Evolutionary conservation across 2,329 filamentous ascomycete genomes (phyloP), one percentile per base, ranked within the genome.

Genomic region (Sordariomycetes sp.): DNA sequence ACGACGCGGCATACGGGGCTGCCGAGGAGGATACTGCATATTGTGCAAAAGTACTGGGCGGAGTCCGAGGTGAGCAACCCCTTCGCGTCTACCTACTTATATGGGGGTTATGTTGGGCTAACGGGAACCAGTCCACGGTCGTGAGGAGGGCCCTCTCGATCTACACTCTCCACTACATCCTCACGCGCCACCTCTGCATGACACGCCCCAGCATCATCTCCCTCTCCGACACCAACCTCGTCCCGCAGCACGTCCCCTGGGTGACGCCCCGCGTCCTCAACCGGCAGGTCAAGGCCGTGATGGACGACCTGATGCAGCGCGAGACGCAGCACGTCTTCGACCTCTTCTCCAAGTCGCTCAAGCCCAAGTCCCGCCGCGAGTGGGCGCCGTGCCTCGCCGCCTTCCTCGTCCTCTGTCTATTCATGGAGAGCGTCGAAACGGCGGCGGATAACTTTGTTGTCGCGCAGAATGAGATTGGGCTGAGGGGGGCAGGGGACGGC

Each of bases 331-430:
- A 68, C 52, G 70, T 82, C 20, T 82, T 81, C 62, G 74, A 79
- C 45, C 67, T 71, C 60, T 80, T 82, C 64, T 71, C 73, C 60
- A 74, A 74, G 60, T 74, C 74, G 32, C 73, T 82, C 50, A 81
- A 81, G 65, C 75, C 75, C 20, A 80, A 79, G 65, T 71, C 73
- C 51, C 72, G 76, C 22, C 67, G 67, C 48, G 76, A 79, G 60
- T 82, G 79, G 78, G 78, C 77, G 39, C 77, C 79, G 1, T 82
- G 79, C 63, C 68, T 79, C 17, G 79, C 77, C 1, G 73, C 79
- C 0, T 82, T 82, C 62, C 66, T 82, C 12, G 74, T 80, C 3
- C 71, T 82, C 34, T 81, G 78, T 61, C 69, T 82, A 42, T 80
- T 81, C 64, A 81, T 82, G 78, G 79, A 82, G 67, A 68, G 74